phyloP scores from a whole-genome alignment of 768 basidiomycete species.

The Podaxis sp. region DNA sequence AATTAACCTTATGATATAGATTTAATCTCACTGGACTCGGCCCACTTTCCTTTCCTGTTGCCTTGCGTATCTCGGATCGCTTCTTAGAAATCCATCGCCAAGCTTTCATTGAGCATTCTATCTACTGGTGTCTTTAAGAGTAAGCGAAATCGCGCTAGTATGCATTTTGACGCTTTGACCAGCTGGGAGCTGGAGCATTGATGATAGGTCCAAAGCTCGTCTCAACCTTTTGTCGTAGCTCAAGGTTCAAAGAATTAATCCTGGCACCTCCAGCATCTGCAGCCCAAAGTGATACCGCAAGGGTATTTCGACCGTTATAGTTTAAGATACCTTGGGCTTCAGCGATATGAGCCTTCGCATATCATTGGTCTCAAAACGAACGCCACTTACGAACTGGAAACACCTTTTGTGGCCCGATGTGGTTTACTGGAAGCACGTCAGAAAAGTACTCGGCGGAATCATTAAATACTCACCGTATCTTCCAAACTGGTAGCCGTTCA shows the following conservation, averaged over 20 bases:
- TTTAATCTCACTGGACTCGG: background rate
- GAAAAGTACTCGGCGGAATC: background rate
- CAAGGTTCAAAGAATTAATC: constrained; percentile 35
- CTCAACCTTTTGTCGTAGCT: constrained; percentile 36
- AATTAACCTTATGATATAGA: constrained; percentile 32
- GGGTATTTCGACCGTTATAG: constrained; percentile 44
- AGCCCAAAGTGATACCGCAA: constrained; percentile 50
- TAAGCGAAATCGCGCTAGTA: constrained; percentile 21
- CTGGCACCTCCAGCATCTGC: constrained; percentile 37
- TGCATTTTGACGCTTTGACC: constrained; percentile 30
- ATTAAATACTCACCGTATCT: constrained; percentile 35
- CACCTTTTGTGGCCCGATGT: constrained; percentile 39
- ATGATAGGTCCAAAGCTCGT: constrained; percentile 32
- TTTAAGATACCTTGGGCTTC: constrained; percentile 50
- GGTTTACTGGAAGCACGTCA: constrained; percentile 29
- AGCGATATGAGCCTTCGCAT: background rate
- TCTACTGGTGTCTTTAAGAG: constrained; percentile 5
- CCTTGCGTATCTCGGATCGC: background rate
- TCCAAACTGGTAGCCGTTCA: constrained; percentile 45
- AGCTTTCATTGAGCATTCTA: background rate
- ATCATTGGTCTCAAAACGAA: background rate
- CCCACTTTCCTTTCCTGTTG: background rate
- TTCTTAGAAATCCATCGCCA: background rate
- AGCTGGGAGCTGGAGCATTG: constrained; percentile 33
- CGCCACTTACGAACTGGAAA: constrained; percentile 42